Base-by-base conservation (phyloP, 257 asterid genomes). In the Misopates orontium region DNA sequence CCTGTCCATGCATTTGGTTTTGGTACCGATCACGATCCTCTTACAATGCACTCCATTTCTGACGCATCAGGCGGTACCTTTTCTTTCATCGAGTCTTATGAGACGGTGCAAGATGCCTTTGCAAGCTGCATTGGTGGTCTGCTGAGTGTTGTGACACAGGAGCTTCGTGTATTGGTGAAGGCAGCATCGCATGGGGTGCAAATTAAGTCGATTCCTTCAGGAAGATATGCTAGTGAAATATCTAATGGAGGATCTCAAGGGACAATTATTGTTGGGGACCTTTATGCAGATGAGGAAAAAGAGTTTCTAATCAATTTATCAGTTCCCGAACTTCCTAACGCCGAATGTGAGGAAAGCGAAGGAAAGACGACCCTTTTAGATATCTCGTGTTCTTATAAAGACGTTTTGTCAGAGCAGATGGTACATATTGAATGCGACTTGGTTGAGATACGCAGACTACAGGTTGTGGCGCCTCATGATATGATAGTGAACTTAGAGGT, bases 1-100 rank as follows among this genome's bases (percentile, higher is more conserved):
- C 76, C 82, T 0, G 76, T 77, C 51, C 71, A 77, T 18, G 54
- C 82, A 20, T 73, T 77, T 14, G 76, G 82, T 1, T 77, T 77
- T 45, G 78, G 78, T 4, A n/a, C 68, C 8, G 76, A 77, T 41
- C 78, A 73, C 7, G 76, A 77, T 28, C 71, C 79, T 13, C 28
- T 65, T 1, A 44, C 75, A 8, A 69, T 77, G 71, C 76, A 73
- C 4, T 70, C 65, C 0, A 77, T 73, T 16, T 65, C 82, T 0
- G 76, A 73, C 57, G 65, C 70, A 17, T 77, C 82, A 1, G 76
- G 68, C 0, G 82, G 79, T 12, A 55, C 74, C 36, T 73, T 77
- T 23, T 77, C 76, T 9, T 73, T 73, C 64, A 60, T 77, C 1
- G 76, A 73, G 44, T 73, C 82, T 12, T 54, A 64, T 31, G 71